Percentiles rank a stretch among this genome's conserved stretches.
These are phyloP conservation scores for Drechslerella coelobrocha DNA, from an alignment of 2,329 filamentous ascomycete genomes.

Conservation along the genomic window DNA sequence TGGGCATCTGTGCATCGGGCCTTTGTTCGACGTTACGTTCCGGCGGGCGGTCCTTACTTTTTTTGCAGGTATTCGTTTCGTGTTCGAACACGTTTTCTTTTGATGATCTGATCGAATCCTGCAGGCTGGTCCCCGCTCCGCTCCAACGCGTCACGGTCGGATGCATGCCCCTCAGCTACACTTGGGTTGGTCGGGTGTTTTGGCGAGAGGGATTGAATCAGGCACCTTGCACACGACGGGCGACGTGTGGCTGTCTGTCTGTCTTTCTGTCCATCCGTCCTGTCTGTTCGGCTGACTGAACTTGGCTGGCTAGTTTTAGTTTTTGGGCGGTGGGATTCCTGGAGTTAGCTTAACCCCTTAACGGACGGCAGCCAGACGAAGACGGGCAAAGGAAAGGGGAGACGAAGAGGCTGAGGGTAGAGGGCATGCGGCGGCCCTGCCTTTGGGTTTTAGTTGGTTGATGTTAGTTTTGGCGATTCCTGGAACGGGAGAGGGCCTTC, in stretches of 20 bases:
- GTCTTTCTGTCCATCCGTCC: no score
- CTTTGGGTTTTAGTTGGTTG: no score
- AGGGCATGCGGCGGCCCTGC: neutral
- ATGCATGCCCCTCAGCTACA: neutral
- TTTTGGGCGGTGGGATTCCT: neutral
- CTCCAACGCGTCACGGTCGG: conserved; percentile 22
- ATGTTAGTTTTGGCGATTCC: conserved; percentile 13
- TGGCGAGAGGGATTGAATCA: neutral
- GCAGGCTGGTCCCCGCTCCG: neutral
- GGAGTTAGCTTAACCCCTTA: neutral
- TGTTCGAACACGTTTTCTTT: conserved; percentile 46
- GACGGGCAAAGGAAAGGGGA: neutral
- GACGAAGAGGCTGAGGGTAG: conserved; percentile 8
- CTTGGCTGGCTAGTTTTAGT: no score
- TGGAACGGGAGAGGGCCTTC: conserved; percentile 29
- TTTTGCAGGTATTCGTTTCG: conserved; percentile 33
- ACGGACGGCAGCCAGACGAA: neutral
- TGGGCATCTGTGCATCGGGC: neutral
- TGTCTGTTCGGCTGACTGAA: no score
- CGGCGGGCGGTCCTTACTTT: neutral
- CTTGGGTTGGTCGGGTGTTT: neutral
- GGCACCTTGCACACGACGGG: neutral
- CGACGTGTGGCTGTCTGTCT: no score
- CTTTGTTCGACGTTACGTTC: conserved; percentile 21
- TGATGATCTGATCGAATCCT: neutral